Evolutionary conservation across 768 basidiomycete genomes (phyloP), one percentile per base, ranked within the genome.

Genomic region (Trametes meyenii): DNA sequence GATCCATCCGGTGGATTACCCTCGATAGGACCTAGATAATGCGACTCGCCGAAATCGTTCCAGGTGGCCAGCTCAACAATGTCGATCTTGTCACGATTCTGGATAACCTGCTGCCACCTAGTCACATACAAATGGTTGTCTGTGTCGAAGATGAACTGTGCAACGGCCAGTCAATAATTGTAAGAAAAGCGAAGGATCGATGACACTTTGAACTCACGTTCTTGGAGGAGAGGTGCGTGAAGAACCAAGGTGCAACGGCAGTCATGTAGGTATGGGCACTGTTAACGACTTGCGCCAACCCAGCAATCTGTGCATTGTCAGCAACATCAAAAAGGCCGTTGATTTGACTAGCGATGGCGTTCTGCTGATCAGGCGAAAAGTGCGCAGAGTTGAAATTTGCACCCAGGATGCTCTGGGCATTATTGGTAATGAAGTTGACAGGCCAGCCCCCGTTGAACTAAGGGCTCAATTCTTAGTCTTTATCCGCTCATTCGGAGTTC

Each of bases 1-100:
- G 70, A 71, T 58, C 72, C 70, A 13, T 76, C 74, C 1, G 61
- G 61, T 33, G 57, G 55, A 64, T 76, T 73, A 16, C 70, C 76
- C 52, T 76, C 83, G 46, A 83, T 76, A 2, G 88, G 85, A 14
- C 88, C 86, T 66, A 83, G 77, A 73, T 92, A 90, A 67, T 86
- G 82, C 1, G 87, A 87, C 75, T 90, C 88, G 66, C 88, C 87
- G 65, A 82, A 90, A 70, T 90, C 85, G 73, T 90, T 90, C 87
- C 87, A 90, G n/a, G 84, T 86, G 50, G 86, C 78, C 64, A 88
- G 76, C 68, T 89, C 82, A 21, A 80, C 81, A 54, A 86, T 63
- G 58, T 76, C 74, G 67, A 80, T 72, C 50, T 70, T 63, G 66
- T 79, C 71, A 19, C 85, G 78, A 73, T 84, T 79, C 24, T 72